Evolutionary conservation across 2,329 filamentous ascomycete species (phyloP).

Genomic region (Macroventuria anomochaeta): DNA sequence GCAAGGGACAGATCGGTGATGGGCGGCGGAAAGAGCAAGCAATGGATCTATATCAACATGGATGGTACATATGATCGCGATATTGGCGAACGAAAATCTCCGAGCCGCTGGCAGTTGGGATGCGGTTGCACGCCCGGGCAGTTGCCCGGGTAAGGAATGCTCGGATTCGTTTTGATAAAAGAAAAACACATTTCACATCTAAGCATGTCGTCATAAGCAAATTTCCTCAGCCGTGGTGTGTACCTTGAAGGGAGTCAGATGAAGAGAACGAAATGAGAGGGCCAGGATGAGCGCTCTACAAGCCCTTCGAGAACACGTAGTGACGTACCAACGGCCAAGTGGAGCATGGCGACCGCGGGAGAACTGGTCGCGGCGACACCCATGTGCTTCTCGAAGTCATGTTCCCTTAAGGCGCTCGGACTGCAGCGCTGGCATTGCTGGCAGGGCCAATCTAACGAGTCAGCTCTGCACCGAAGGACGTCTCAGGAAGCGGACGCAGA

Average conservation of each 20-base stretch:
- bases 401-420: constrained; percentile 8
- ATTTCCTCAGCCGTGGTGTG: constrained; percentile 10
- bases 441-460: constrained; percentile 18
- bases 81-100: constrained; percentile 6
- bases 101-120: constrained; percentile 5
- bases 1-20: constrained; percentile 11
- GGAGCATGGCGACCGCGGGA: constrained; percentile 4
- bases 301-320: constrained; percentile 10
- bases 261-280: constrained; percentile 12
- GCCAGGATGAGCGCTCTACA: constrained; percentile 4
- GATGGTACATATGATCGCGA: not conserved
- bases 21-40: constrained; percentile 3
- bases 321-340: constrained; percentile 11
- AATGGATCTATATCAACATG: constrained; percentile 5
- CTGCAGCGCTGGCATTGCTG: constrained; percentile 15
- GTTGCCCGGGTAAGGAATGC: constrained; percentile 9
- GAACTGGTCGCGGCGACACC: constrained; percentile 11
- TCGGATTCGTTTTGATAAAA: not conserved
- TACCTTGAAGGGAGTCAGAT: not conserved
- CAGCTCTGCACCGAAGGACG: constrained; percentile 9
- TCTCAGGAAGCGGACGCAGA: constrained; percentile 11
- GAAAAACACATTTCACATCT: constrained; percentile 4
- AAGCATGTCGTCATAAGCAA: constrained; percentile 9
- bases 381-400: constrained; percentile 15
- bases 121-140: not conserved